Base-by-base conservation (phyloP, 1,284 basidiomycete species). In the Ustilago bromivora region DNA sequence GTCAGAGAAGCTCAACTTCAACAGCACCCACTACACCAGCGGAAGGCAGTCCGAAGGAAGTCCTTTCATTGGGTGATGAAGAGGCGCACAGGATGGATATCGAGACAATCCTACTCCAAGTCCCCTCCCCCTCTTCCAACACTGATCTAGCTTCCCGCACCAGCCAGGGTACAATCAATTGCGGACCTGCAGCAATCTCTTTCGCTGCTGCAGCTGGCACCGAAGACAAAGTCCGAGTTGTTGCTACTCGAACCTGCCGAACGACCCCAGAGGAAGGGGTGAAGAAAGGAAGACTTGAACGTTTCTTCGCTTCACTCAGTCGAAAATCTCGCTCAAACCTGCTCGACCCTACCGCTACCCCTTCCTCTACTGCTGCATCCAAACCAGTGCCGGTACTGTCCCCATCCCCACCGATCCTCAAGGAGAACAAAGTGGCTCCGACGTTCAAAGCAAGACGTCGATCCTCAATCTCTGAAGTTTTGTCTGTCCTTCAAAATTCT, bases 31-130 rank as follows among this genome's bases (percentile, higher is more conserved):
- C 74, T 2, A 67, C 74, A 2, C 68, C 68, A 2, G 38, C 47
- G 11, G 74, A 68, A 2, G 43, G 34, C 12, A 57, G 59, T 23
- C 36, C 71, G 34, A 69, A 69, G 23, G 38, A 59, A 0, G 61
- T 71, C 15, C 61, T 71, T 1, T 76, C 73, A 53, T 40, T 76
- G 0, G 67, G 73, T 19, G 73, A 76, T 41, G 73, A 76, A n/a
- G 73, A 76, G 17, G 73, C 67, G 13, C 67, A 71, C 43, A 60
- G 73, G 3, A 51, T 63, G n/a, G 64, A 76, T 52, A 64, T 67
- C 51, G 73, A 76, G 46, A 64, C 64, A 2, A 59, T 57, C 23
- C 67, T 71, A 57, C 61, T 71, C 13, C 35, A 63, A 8, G 61
- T 66, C n/a, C 19, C 43, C 1, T 28, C 19, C 43, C 5, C 59